Evolutionary conservation across 1,284 basidiomycete genomes (phyloP).

Genomic region (Clitocybe nebularis): DNA sequence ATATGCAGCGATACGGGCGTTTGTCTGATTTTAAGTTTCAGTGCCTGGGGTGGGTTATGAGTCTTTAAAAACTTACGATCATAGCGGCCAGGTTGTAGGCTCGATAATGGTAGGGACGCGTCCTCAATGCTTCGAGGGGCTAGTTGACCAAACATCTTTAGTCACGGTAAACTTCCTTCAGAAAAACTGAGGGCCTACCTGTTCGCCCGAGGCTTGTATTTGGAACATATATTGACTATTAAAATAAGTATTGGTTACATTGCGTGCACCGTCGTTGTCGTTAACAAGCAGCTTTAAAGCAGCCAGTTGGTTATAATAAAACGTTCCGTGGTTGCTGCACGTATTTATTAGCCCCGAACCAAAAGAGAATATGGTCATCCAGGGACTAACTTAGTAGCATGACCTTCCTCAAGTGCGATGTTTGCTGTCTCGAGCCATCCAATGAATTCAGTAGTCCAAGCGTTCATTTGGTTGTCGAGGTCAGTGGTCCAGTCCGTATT

Average conservation of each 20-base stretch:
- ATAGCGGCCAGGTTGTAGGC: constrained; percentile 66
- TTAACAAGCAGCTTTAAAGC: constrained; percentile 45
- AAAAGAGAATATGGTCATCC: background rate
- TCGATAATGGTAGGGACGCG: constrained; percentile 62
- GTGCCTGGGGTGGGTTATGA: constrained; percentile 1
- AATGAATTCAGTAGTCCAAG: constrained; percentile 50
- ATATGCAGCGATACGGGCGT: constrained; percentile 48
- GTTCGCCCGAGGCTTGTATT: constrained; percentile 45
- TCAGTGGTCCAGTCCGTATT: constrained; percentile 55
- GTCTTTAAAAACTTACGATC: constrained; percentile 51
- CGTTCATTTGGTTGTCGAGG: constrained; percentile 44
- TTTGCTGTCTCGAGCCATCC: constrained; percentile 53
- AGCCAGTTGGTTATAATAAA: constrained; percentile 49
- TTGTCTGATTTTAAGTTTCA: constrained; percentile 36
- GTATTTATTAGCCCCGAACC: background rate
- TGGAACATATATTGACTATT: constrained; percentile 39
- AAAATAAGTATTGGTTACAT: constrained; percentile 42
- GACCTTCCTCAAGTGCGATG: constrained; percentile 45
- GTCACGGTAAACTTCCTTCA: background rate
- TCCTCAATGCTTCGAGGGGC: constrained; percentile 56
- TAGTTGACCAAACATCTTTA: constrained; percentile 18
- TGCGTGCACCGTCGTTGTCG: constrained; percentile 38
- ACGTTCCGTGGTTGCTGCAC: constrained; percentile 58
- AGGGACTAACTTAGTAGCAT: constrained; percentile 49
- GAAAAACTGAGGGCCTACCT: constrained; percentile 26